These are phyloP conservation scores for Populus hybrid DNA, from an alignment of 441 rosid species.

Conservation along the genomic window DNA sequence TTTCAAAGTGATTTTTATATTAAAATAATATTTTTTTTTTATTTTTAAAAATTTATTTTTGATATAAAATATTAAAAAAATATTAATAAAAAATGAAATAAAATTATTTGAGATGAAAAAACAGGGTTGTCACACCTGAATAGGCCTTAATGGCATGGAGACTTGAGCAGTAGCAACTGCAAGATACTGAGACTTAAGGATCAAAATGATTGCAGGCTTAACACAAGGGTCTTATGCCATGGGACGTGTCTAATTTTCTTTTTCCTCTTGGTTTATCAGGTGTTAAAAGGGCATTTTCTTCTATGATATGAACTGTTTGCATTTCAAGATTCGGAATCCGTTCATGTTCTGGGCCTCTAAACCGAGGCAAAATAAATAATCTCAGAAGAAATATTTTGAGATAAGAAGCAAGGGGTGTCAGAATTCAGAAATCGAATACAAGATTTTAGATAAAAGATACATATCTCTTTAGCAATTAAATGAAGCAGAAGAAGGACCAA, in stretches of 20 bases:
- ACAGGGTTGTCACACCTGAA: too few relatives aligned
- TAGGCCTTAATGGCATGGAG: too few relatives aligned
- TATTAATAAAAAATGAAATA: too few relatives aligned
- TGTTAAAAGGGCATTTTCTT: too few relatives aligned
- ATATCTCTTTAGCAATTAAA: slow-evolving; percentile 15
- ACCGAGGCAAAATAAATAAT: neutral
- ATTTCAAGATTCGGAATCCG: neutral
- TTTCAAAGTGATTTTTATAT: too few relatives aligned
- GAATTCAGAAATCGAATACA: neutral
- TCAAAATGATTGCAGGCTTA: neutral
- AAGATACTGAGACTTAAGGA: neutral
- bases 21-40: too few relatives aligned
- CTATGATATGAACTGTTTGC: neutral
- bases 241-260: neutral
- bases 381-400: neutral
- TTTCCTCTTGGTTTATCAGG: too few relatives aligned
- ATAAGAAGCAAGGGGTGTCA: neutral
- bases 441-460: neutral
- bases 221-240: too few relatives aligned
- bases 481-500: slow-evolving; percentile 19
- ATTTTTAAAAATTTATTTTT: too few relatives aligned
- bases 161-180: neutral
- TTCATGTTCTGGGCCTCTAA: neutral
- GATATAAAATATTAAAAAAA: too few relatives aligned
- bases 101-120: too few relatives aligned